Conservation (phyloP, 192 early-diverging fungal genomes). For the Polychytrium aggregatum region DNA sequence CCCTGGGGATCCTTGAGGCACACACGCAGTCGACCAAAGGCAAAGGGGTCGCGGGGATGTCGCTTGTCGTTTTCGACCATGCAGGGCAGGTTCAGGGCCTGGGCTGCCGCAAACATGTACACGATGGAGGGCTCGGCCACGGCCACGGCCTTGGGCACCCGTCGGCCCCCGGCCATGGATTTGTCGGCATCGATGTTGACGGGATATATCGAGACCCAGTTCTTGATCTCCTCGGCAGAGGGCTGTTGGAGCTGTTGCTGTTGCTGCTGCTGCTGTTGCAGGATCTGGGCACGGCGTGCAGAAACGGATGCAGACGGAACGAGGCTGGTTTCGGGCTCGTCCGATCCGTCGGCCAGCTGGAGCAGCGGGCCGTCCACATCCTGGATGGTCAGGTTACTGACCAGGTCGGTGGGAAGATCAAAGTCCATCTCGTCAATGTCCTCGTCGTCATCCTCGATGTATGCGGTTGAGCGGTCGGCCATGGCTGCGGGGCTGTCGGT, state of each 20-base stretch:
- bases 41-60: constrained; percentile 32
- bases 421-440: constrained; percentile 32
- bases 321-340: neutral
- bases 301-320: neutral
- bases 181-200: constrained; percentile 21
- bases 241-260: neutral
- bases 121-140: constrained; percentile 16
- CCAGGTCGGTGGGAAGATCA: constrained; percentile 18
- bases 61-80: constrained; percentile 22
- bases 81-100: constrained; percentile 10
- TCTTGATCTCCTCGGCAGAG: neutral
- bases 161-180: constrained; percentile 8
- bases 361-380: neutral
- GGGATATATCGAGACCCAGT: constrained; percentile 25
- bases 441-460: constrained; percentile 2
- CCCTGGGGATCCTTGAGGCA: constrained; percentile 5
- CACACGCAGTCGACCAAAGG: constrained; percentile 24
- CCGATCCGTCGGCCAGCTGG: neutral
- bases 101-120: constrained; percentile 22
- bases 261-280: neutral
- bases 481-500: constrained; percentile 8
- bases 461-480: constrained; percentile 5
- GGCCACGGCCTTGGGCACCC: constrained; percentile 3
- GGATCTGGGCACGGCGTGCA: neutral
- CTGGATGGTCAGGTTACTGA: neutral